These are phyloP conservation scores for Penicillium sp. DNA, from an alignment of 2,329 filamentous ascomycete species.

Conservation along the genomic window DNA sequence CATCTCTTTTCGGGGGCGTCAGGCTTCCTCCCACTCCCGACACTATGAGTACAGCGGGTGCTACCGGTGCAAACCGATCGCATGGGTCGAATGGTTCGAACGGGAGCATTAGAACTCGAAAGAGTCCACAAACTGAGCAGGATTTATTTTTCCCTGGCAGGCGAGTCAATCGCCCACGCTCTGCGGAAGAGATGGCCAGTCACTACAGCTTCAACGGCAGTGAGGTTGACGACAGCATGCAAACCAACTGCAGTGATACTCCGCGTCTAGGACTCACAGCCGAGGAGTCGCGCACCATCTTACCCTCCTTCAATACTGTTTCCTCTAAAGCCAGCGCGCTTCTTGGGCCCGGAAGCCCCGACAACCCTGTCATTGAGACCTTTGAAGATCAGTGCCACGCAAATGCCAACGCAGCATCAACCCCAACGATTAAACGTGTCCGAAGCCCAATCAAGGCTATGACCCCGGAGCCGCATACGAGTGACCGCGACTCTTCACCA, in stretches of 20 bases:
- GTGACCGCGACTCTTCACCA: conserved; percentile 25
- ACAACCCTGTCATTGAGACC: conserved; percentile 23
- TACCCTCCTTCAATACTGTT: conserved; percentile 33
- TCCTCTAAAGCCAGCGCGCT: conserved; percentile 29
- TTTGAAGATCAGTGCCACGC: conserved; percentile 24
- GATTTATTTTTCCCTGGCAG: conserved; percentile 26
- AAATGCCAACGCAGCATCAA: conserved; percentile 22
- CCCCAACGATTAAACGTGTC: conserved; percentile 25
- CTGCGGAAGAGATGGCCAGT: conserved; percentile 36
- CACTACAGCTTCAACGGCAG: conserved; percentile 35
- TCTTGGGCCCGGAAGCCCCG: conserved; percentile 26
- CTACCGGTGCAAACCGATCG: conserved; percentile 21
- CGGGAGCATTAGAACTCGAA: conserved; percentile 35
- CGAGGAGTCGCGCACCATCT: conserved; percentile 32
- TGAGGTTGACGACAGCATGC: conserved; percentile 31
- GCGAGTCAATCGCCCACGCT: conserved; percentile 33
- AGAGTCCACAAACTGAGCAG: conserved; percentile 18
- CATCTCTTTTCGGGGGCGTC: conserved; percentile 34
- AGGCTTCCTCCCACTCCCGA: conserved; percentile 45
- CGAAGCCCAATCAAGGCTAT: conserved; percentile 23
- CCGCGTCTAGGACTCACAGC: conserved; percentile 26
- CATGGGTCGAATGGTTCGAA: conserved; percentile 33
- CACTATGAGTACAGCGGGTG: conserved; percentile 44
- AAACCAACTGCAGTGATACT: conserved; percentile 35
- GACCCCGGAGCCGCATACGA: conserved; percentile 13